Percentiles rank a stretch among this genome's conserved stretches.
phyloP scores from a whole-genome alignment of 164 flowering plant species.

The Amborella trichopoda region DNA sequence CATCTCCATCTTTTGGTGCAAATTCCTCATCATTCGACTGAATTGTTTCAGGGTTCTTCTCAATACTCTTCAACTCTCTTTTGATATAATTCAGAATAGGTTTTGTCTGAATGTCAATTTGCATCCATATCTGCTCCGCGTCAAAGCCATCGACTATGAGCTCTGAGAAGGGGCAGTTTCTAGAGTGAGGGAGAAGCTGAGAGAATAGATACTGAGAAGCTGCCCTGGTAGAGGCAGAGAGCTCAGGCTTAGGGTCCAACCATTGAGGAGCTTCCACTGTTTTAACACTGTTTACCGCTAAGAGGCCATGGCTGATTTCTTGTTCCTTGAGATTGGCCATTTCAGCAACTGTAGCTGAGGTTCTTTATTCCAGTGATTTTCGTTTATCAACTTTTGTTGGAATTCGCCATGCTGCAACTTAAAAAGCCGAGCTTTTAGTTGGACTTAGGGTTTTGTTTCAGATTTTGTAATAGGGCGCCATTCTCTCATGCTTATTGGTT shows the following conservation, averaged over 20 bases:
- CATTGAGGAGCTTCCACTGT: conserved; percentile 42
- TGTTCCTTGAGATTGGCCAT: too few species aligned
- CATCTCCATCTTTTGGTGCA: neutral
- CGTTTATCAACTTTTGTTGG: too few species aligned
- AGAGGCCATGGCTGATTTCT: too few species aligned
- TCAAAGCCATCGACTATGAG: conserved; percentile 66
- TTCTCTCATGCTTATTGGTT: too few species aligned
- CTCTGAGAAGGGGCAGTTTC: conserved; percentile 57
- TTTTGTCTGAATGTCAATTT: conserved; percentile 62
- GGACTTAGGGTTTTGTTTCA: too few species aligned
- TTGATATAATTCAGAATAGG: conserved; percentile 36
- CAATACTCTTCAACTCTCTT: conserved; percentile 38
- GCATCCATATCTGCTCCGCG: conserved; percentile 96
- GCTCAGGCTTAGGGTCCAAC: conserved; percentile 34
- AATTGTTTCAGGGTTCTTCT: conserved; percentile 30
- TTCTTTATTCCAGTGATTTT: too few species aligned
- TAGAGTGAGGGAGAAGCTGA: conserved; percentile 35
- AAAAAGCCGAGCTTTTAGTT: too few species aligned
- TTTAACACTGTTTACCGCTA: conserved; percentile 32
- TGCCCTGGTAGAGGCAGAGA: conserved; percentile 33
- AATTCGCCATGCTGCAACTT: too few species aligned
- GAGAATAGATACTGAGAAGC: conserved; percentile 51
- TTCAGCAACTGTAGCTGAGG: too few species aligned
- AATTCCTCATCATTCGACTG: neutral
- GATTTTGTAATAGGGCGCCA: too few species aligned